Evolutionary conservation across 1,139 yeast species (phyloP), one percentile per base, ranked within the genome.

Genomic region (Lodderomyces oxycetoniae): DNA sequence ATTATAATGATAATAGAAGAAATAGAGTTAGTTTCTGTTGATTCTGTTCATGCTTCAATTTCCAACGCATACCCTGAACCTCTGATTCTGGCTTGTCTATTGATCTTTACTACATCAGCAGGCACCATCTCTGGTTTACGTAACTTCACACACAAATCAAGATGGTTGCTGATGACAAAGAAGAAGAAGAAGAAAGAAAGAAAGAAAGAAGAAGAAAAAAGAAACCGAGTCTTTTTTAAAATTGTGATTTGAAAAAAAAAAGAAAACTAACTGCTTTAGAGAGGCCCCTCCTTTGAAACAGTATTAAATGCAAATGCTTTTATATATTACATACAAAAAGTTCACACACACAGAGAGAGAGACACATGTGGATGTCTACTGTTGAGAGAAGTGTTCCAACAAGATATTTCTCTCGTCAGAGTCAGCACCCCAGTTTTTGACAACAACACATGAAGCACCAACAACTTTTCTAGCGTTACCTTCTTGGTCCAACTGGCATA

Each of bases 381-480:
- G 89, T 71, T 85, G 86, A 63, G 95, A 82, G 73, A 91, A 88
- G 81, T 87, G 91, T 74, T 88, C 94, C 72, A 91, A 81, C 70
- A 91, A 83, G 73, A 87, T 84, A 79, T 80, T 77, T 79, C 97
- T 89, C 77, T 89, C 98, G 63, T 83, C 94, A 61, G 97, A 85
- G 74, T 89, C 96, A 66, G 88, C 95, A 85, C 98, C 98, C 97
- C 97, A 91, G 93, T 87, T 83, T 82, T 86, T 88, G 79, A 91
- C 88, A 63, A 91, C 98, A 64, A 91, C 97, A 74, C 95, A 91
- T 61, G 97, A 89, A 72, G 96, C 95, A 76, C 97, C 98, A 69
- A 93, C 98, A 61, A 91, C 97, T 88, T 91, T 91, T 81, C 97
- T 88, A 76, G 97, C 96, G 80, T 89, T 88, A 76, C 98, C 99